Base-by-base conservation (phyloP, 2,329 filamentous ascomycete genomes). In the Ophiocordyceps polyrhachis-furcata region DNA sequence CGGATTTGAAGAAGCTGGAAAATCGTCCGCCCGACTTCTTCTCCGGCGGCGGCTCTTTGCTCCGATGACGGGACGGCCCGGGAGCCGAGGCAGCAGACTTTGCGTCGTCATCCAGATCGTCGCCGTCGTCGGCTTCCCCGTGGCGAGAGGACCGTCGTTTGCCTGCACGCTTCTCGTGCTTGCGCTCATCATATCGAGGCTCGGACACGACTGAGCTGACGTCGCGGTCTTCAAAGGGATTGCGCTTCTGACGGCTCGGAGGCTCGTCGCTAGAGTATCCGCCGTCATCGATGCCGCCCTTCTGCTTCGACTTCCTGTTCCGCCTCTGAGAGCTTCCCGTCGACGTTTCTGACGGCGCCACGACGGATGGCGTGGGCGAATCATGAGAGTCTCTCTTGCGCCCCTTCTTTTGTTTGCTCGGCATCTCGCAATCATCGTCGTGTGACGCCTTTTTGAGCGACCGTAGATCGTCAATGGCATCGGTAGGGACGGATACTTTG, bases 161-260 rank as follows among this genome's bases (percentile, higher is more conserved):
- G 32, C 48, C 48, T 20, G 45, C 46, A 44, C 61, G 59, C 47
- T 57, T 58, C 43, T 66, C 65, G 11, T 54, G 54, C 37, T 51
- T 54, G 20, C 51, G 53, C 32, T 58, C 58, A 15, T 62, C 56
- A 15, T 54, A 52, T 19, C 59, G 59, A 37, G 62, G 59, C 43
- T 67, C 68, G 6, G 71, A 73, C 5, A 69, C 63, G 13, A 70
- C 62, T 29, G 70, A 74, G 48, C 61, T 64, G 19, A 67, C 62
- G 38, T 71, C 68, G n/a, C 63, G 63, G 46, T 70, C 65, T 23
- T 67, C 61, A 45, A 62, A 65, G 2, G 53, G 55, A n/a, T 63
- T 62, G 4, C 56, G 58, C 41, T 55, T 58, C 49, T 58, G 13
- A 8, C 42, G 59, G 54, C 68, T 60, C 29, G 63, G 58, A 25